A percentile compares a stretch with the other conserved stretches of the same genome.
Evolutionary conservation across 495 filamentous ascomycete genomes (phyloP).

Genomic region (Hypoxylon perforatum): DNA sequence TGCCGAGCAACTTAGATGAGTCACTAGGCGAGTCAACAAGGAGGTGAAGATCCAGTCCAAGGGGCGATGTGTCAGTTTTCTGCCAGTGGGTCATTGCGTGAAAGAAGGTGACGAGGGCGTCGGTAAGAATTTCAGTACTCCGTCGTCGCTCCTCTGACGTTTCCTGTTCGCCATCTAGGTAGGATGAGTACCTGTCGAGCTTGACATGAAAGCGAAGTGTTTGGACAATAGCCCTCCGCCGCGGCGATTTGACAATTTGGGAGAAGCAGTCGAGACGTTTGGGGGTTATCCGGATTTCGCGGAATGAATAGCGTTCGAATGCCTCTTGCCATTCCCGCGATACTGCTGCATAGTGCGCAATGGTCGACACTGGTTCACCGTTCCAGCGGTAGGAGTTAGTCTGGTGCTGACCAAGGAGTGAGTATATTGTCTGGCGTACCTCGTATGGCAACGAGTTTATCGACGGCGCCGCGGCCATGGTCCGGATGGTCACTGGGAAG

Average conservation of each 20-base stretch:
- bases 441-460: constrained; percentile 41
- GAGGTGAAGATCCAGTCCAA: constrained; percentile 33
- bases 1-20: constrained; percentile 6
- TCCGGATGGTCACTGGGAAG: neutral
- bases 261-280: constrained; percentile 29
- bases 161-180: constrained; percentile 26
- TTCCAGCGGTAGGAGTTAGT: constrained; percentile 20
- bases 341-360: constrained; percentile 31
- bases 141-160: constrained; percentile 28
- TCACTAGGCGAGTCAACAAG: constrained; percentile 37
- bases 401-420: constrained; percentile 24
- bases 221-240: constrained; percentile 33
- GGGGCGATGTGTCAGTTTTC: constrained; percentile 30
- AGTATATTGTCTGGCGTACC: constrained; percentile 38
- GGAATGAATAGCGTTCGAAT: constrained; percentile 32
- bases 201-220: constrained; percentile 35
- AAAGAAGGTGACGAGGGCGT: constrained; percentile 24
- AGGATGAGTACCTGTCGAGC: constrained; percentile 28
- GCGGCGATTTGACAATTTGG: constrained; percentile 25
- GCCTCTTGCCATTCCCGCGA: constrained; percentile 37
- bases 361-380: constrained; percentile 2
- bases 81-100: constrained; percentile 26
- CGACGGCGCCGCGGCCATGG: constrained; percentile 26
- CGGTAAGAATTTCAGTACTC: constrained; percentile 28
- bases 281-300: constrained; percentile 27